Base-by-base conservation (phyloP, 2,329 filamentous ascomycete genomes). In the Metarhizium robertsii region DNA sequence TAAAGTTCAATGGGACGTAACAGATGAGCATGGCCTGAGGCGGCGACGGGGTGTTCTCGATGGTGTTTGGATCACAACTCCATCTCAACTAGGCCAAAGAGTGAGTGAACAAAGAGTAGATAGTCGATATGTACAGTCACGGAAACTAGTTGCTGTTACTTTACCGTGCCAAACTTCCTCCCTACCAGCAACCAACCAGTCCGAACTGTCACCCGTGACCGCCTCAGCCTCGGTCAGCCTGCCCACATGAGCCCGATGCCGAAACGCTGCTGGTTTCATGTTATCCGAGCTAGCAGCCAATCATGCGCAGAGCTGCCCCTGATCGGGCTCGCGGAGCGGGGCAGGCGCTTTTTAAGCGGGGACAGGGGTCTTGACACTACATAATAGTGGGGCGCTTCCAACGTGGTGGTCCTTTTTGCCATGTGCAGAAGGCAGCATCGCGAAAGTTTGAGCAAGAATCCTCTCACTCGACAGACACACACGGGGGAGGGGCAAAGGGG, bases 251-350 rank as follows among this genome's bases (percentile, higher is more conserved):
- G 45, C 25, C 7, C 8, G 20, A 48, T 14, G 63, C 62, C 59
- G 64, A 65, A 65, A 65, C 64, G 58, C 59, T 54, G 59, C 59
- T 59, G 55, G 64, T 65, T 65, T 65, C 64, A 65, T 60, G 59
- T 56, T 57, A 50, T 56, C 48, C 62, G 61, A 52, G 58, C 53
- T 30, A 29, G 52, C 54, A 56, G 50, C 64, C 64, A 65, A 65
- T 65, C 63, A 65, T 57, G 55, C 52, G 48, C 58, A 61, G 16
- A 6, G 10, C 18, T 20, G 13, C 10, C 20, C 45, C 45, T 30
- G 45, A 20, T 30, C 45, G 11, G 7, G 3, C 18, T 16, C 7
- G 7, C 20, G 45, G 25, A 30, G 45, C 45, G 45, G 20, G 25
- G 20, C 43, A 13, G 6, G 4, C 43, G 18, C 32, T 16, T 7